Base-by-base conservation (phyloP, 352 stramenopile species). In the Pythium coloratum region DNA sequence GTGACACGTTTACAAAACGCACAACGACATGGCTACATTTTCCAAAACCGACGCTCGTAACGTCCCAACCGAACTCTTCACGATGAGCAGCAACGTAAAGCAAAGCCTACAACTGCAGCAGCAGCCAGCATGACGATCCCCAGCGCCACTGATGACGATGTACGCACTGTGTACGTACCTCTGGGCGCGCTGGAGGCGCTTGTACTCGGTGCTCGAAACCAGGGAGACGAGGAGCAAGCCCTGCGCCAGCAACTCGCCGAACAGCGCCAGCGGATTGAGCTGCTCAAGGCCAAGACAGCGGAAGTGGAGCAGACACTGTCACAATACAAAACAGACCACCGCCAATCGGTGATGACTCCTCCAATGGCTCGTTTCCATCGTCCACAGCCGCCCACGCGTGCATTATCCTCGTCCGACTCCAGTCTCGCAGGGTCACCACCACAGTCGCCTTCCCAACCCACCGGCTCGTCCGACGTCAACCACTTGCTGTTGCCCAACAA, bases 271-370 rank as follows among this genome's bases (percentile, higher is more conserved):
- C 77, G 76, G 7, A 69, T 80, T 47, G 58, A 69, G 28, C 49
- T 76, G 28, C 65, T 89, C 59, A 73, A 70, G 49, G 73, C 70
- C 55, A 76, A 76, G 55, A 81, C 73, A 0, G 60, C 63, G 9
- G 72, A 80, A 0, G 57, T 87, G n/a, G 78, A 89, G 63, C 71
- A 77, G 24, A 76, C 69, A 57, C 77, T 87, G 18, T 68, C 66
- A 46, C 73, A 82, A 63, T 80, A 80, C 70, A 79, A 79, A 49
- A 68, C 68, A 20, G 76, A 82, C 28, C 78, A 89, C 59, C 72
- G 73, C 1, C 70, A 82, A 53, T 86, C 76, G 30, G 65, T 76
- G 38, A 53, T 72, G 20, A 62, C 50, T 4, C 64, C 64, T 36
- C 58, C 24, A 67, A 34, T 26, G 34, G 38, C 18, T 16, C 33